These are phyloP conservation scores for Colletotrichum neosansevieriae DNA, from an alignment of 2,329 filamentous ascomycete genomes.

Conservation along the genomic window DNA sequence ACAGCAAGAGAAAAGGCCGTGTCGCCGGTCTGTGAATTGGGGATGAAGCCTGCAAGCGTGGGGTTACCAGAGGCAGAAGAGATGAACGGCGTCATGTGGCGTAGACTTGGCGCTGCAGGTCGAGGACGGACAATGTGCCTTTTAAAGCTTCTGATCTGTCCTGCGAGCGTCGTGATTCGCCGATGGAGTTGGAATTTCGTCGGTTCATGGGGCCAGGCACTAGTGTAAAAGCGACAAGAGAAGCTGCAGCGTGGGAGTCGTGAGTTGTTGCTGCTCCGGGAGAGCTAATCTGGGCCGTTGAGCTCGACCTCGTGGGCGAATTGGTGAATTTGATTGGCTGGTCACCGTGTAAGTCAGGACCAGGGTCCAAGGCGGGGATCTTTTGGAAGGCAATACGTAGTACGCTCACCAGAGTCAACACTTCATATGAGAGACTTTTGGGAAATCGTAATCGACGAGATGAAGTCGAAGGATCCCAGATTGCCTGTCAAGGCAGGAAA, in stretches of 20 bases:
- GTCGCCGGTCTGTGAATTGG: conserved; percentile 29
- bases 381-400: background rate
- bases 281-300: conserved; percentile 12
- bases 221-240: background rate
- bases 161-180: conserved; percentile 17
- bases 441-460: conserved; percentile 10
- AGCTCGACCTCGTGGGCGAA: conserved; percentile 33
- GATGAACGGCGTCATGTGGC: conserved; percentile 38
- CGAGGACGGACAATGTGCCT: conserved; percentile 21
- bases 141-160: conserved; percentile 21
- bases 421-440: conserved; percentile 21
- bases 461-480: conserved; percentile 4
- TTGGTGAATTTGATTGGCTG: conserved; percentile 26
- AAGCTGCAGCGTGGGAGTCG: conserved; percentile 4
- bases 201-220: conserved; percentile 21
- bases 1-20: conserved; percentile 24
- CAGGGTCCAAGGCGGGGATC: conserved; percentile 16
- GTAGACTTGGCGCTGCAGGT: conserved; percentile 39
- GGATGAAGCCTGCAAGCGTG: conserved; percentile 33
- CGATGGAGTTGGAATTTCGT: background rate
- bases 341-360: conserved; percentile 10
- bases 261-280: conserved; percentile 14
- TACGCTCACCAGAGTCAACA: background rate
- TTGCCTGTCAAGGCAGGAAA: background rate
- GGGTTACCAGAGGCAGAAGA: conserved; percentile 21